Percentiles rank a stretch among this genome's conserved stretches.
Conservation (phyloP, 2,329 filamentous ascomycete genomes). For the Fusarium subtropicale region DNA sequence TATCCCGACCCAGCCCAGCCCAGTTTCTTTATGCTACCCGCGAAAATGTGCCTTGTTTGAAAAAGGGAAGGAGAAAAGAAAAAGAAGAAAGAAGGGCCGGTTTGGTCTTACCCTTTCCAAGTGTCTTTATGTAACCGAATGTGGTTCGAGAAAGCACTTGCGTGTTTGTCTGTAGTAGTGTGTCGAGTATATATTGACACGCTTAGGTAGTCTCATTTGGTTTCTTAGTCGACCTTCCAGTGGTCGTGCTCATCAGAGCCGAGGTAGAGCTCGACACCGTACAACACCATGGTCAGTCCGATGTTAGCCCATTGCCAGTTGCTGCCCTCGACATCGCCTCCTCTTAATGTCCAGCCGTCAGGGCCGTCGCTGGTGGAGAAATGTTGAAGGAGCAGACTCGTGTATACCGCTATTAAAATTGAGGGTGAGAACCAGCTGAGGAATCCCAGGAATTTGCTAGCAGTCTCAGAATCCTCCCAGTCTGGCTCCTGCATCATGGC, state of each 20-base stretch:
- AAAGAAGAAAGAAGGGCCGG: slow-evolving; percentile 7
- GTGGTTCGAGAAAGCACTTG: slow-evolving; percentile 13
- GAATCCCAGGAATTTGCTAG: slow-evolving; percentile 82
- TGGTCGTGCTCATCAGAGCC: slow-evolving; percentile 88
- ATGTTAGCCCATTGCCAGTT: slow-evolving; percentile 95
- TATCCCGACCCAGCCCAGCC: slow-evolving; percentile 39
- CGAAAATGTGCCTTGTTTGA: slow-evolving; percentile 31
- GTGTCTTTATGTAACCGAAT: slow-evolving; percentile 1
- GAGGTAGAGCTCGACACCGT: slow-evolving; percentile 89
- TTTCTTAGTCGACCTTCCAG: slow-evolving; percentile 88
- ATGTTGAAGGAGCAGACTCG: slow-evolving; percentile 93
- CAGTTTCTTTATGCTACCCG: slow-evolving; percentile 42
- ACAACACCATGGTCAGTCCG: slow-evolving; percentile 86
- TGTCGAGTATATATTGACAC: slow-evolving; percentile 1
- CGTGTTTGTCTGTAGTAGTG: slow-evolving; percentile 18
- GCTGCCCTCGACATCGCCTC: slow-evolving; percentile 82
- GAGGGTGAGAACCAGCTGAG: slow-evolving; percentile 95
- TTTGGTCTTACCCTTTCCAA: slow-evolving; percentile 26
- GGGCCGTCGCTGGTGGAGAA: slow-evolving; percentile 82
- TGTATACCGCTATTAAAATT: slow-evolving; percentile 95
- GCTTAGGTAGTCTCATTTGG: background rate
- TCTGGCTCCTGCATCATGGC: slow-evolving; percentile 86
- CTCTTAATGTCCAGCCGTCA: slow-evolving; percentile 85
- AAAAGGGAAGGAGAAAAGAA: slow-evolving; percentile 11
- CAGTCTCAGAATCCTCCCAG: slow-evolving; percentile 86